These are phyloP conservation scores for Peronospora belbahrii DNA, from an alignment of 352 stramenopile species.

Conservation along the genomic window DNA sequence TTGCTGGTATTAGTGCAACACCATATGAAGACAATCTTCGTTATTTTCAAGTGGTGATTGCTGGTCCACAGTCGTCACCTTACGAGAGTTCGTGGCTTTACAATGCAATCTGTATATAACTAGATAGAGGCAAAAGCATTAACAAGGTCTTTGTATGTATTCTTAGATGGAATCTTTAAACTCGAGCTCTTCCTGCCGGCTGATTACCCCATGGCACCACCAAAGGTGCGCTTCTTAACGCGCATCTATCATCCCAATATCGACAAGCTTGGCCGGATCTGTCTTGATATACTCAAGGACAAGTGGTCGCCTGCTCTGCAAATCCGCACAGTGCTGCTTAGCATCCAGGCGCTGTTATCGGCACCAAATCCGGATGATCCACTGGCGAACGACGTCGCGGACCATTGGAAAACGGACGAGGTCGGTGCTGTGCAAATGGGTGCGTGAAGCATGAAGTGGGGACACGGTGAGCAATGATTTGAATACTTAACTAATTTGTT, in stretches of 20 bases:
- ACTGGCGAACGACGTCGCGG: constrained; percentile 94
- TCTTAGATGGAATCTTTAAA: constrained; percentile 87
- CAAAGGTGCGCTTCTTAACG: constrained; percentile 96
- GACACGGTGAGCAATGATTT: background rate
- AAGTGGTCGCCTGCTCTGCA: constrained; percentile 98
- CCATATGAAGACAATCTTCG: constrained; percentile 97
- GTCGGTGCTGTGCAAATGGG: constrained; percentile 83
- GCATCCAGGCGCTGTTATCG: constrained; percentile 94
- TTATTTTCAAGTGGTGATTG: constrained; percentile 97
- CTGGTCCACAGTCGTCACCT: constrained; percentile 91
- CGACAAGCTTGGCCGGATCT: constrained; percentile 96
- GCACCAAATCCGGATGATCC: constrained; percentile 96
- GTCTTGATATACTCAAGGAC: constrained; percentile 98
- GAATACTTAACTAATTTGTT: background rate
- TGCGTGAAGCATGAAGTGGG: constrained; percentile 17
- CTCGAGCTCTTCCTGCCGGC: constrained; percentile 95
- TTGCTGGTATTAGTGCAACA: constrained; percentile 94
- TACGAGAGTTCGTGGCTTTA: constrained; percentile 85
- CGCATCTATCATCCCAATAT: constrained; percentile 99
- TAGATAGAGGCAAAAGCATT: background rate
- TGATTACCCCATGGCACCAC: constrained; percentile 97
- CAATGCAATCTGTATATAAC: constrained; percentile 2
- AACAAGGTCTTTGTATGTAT: background rate
- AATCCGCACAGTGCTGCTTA: constrained; percentile 96
- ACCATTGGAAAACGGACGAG: constrained; percentile 97